Percentiles rank a stretch among this genome's conserved stretches.
Conservation (phyloP, 176 grass and related monocot genomes). For the Aegilops bicornis region DNA sequence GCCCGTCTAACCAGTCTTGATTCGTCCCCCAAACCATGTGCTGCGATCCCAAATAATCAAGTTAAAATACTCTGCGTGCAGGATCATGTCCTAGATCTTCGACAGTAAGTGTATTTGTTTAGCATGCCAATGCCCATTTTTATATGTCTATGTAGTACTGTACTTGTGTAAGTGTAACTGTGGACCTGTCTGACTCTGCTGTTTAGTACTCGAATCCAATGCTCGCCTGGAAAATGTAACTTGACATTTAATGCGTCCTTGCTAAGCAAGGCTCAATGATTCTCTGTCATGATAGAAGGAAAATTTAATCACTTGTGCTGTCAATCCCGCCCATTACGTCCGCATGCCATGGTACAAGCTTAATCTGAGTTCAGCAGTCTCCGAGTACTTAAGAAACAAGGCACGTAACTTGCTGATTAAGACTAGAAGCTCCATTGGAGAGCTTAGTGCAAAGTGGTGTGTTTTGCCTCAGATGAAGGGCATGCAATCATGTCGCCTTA, state of each 20-base stretch:
- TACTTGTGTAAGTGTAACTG: not conserved
- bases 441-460: not conserved
- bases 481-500: not conserved
- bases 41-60: not conserved
- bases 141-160: not conserved
- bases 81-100: not conserved
- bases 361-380: not conserved
- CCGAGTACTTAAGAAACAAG: conserved; percentile 7
- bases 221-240: not conserved
- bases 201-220: not conserved
- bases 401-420: conserved; percentile 10
- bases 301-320: not conserved
- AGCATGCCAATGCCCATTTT: not conserved
- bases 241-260: conserved; percentile 20
- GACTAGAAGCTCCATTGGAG: not conserved
- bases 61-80: too few relatives aligned
- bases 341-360: not conserved
- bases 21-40: not conserved
- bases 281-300: not conserved
- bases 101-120: not conserved
- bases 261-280: conserved; percentile 29
- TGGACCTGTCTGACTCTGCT: not conserved
- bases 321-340: not conserved
- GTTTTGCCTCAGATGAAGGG: not conserved
- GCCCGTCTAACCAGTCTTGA: not conserved